Conservation (phyloP, 768 basidiomycete species). For the Basidioascus undulatus region DNA sequence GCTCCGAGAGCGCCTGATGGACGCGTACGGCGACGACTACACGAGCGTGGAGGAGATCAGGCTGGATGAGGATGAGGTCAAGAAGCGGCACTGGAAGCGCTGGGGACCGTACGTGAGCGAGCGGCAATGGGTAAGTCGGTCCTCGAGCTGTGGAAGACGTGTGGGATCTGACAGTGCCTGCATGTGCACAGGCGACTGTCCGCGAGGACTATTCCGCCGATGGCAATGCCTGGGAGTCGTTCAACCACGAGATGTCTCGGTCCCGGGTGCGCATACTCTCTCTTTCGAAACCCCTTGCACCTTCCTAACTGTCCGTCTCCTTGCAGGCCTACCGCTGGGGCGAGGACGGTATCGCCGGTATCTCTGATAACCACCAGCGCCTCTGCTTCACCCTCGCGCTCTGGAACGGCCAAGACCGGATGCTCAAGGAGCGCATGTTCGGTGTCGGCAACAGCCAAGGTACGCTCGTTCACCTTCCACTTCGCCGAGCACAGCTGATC, state of each 20-base stretch:
- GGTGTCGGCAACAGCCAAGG: constrained; percentile 51
- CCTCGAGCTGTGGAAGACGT: no score
- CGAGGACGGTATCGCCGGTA: constrained; percentile 90
- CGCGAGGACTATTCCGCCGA: constrained; percentile 93
- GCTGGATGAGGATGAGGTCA: constrained; percentile 42
- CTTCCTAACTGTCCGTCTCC: no score
- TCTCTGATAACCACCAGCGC: constrained; percentile 89
- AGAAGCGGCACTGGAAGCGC: constrained; percentile 81
- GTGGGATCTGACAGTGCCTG: background rate
- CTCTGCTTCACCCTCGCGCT: constrained; percentile 72
- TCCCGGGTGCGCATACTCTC: constrained; percentile 77
- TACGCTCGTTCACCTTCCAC: background rate
- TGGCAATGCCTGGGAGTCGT: constrained; percentile 44
- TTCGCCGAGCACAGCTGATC: background rate
- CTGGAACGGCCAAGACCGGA: constrained; percentile 86
- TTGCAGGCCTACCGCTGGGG: constrained; percentile 95
- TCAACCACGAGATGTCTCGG: constrained; percentile 18
- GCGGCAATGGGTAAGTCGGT: constrained; percentile 66
- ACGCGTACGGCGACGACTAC: constrained; percentile 43
- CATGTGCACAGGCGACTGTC: constrained; percentile 56
- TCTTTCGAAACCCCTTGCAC: no score
- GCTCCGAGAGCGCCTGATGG: constrained; percentile 41
- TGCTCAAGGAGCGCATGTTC: constrained; percentile 88
- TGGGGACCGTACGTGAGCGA: constrained; percentile 98
- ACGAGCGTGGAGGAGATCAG: constrained; percentile 60